Percentiles rank a stretch among this genome's conserved stretches.
Evolutionary conservation across 306 rosid genomes (phyloP).

Genomic region (Castanea mollissima): DNA sequence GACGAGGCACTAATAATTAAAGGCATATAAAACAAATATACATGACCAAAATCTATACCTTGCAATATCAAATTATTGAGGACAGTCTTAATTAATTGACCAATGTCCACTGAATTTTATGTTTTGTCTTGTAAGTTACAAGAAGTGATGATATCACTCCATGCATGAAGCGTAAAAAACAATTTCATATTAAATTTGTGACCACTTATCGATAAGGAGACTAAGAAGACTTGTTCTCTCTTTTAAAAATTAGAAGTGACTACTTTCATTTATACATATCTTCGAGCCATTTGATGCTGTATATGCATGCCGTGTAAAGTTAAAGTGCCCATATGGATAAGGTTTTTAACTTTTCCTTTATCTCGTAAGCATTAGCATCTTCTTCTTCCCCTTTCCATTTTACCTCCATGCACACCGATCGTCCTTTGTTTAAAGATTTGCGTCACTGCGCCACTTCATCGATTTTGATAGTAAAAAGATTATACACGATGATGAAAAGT

Average conservation of each 20-base stretch:
- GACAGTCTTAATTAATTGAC: too few species aligned
- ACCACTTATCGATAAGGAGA: slow-evolving; percentile 22
- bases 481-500: slow-evolving; percentile 12
- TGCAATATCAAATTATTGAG: neutral
- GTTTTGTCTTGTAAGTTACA: neutral
- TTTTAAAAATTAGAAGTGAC: neutral
- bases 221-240: neutral
- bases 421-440: slow-evolving; percentile 30
- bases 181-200: slow-evolving; percentile 5
- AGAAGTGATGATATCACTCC: neutral
- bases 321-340: slow-evolving; percentile 51
- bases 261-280: slow-evolving; percentile 17
- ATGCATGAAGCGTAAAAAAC: slow-evolving; percentile 25
- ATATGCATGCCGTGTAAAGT: slow-evolving; percentile 61
- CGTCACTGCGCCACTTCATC: slow-evolving; percentile 34
- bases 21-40: neutral
- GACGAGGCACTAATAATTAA: neutral
- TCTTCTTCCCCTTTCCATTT: slow-evolving; percentile 12
- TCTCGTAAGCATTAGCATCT: slow-evolving; percentile 31
- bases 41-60: neutral
- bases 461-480: slow-evolving; percentile 17
- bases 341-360: slow-evolving; percentile 34
- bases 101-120: neutral
- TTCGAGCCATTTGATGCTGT: slow-evolving; percentile 25
- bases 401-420: slow-evolving; percentile 1